These are phyloP conservation scores for Backusella psychrophila DNA, from an alignment of 192 early-diverging fungal species.

Conservation along the genomic window DNA sequence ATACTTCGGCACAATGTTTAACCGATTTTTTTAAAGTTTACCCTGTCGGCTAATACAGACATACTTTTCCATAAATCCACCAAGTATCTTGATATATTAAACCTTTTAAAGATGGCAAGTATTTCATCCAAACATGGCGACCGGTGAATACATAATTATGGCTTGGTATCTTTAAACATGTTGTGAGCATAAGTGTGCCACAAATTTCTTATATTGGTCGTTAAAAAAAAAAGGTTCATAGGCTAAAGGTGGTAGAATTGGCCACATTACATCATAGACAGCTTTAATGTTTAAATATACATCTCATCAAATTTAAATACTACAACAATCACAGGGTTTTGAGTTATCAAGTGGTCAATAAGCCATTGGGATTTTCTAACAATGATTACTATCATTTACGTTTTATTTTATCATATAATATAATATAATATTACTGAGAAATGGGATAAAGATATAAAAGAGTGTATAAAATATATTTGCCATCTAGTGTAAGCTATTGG, in stretches of 20 bases:
- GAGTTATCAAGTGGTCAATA: too few species aligned
- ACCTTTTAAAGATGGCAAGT: too few species aligned
- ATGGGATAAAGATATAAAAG: background rate
- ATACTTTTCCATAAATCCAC: too few species aligned
- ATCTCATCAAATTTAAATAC: too few species aligned
- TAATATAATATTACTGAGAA: background rate
- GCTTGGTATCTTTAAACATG: background rate
- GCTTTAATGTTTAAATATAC: too few species aligned
- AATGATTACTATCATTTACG: background rate
- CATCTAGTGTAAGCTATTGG: background rate
- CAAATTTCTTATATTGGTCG: background rate
- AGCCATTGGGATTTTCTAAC: background rate
- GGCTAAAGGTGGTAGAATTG: background rate
- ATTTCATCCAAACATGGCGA: too few species aligned
- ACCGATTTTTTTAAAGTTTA: background rate
- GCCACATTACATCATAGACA: background rate
- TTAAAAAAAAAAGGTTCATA: background rate
- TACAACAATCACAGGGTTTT: too few species aligned
- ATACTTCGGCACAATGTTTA: background rate
- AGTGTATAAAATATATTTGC: background rate
- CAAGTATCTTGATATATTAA: too few species aligned
- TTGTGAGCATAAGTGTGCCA: background rate
- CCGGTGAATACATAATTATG: background rate
- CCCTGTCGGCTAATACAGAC: background rate
- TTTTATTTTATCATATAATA: conserved; percentile 1